phyloP scores from a whole-genome alignment of 2,329 filamentous ascomycete species.

The Magnaporthales sp. region DNA sequence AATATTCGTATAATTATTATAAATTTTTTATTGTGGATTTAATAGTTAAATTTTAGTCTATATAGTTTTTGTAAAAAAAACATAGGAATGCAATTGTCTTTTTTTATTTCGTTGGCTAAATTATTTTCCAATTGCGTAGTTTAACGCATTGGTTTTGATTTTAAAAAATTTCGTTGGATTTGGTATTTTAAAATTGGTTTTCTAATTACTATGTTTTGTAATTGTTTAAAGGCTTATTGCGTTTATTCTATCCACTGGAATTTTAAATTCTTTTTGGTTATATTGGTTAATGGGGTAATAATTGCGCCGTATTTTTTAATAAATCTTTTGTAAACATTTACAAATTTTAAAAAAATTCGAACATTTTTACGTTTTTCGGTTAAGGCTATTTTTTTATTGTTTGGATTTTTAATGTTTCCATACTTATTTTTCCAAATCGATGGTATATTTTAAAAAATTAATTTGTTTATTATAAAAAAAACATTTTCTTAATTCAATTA shows the following conservation, averaged over 20 bases:
- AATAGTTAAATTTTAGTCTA: constrained; percentile 13
- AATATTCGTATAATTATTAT: constrained; percentile 9
- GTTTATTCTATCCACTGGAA: constrained; percentile 8
- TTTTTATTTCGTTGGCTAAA: constrained; percentile 5
- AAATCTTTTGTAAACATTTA: constrained; percentile 23
- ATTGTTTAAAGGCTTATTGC: constrained; percentile 13
- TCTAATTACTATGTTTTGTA: too few species aligned
- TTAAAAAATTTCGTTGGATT: too few species aligned
- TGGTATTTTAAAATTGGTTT: too few species aligned
- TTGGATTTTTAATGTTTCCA: too few species aligned
- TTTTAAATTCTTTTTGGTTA: constrained; percentile 11
- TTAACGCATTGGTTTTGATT: too few species aligned
- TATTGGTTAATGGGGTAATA: constrained; percentile 12
- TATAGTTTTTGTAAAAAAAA: not conserved
- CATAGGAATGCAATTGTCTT: not conserved
- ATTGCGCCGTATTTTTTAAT: constrained; percentile 17
- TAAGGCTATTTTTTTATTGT: too few species aligned
- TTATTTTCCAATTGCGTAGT: constrained; percentile 10
- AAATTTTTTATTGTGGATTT: constrained; percentile 19
- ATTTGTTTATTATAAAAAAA: too few species aligned
- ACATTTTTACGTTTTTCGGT: too few species aligned
- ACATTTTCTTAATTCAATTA: too few species aligned
- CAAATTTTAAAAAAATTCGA: too few species aligned
- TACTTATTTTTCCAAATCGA: too few species aligned
- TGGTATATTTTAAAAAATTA: too few species aligned